Evolutionary conservation across 495 filamentous ascomycete genomes (phyloP).

Genomic region (Aspergillus cavernicola): DNA sequence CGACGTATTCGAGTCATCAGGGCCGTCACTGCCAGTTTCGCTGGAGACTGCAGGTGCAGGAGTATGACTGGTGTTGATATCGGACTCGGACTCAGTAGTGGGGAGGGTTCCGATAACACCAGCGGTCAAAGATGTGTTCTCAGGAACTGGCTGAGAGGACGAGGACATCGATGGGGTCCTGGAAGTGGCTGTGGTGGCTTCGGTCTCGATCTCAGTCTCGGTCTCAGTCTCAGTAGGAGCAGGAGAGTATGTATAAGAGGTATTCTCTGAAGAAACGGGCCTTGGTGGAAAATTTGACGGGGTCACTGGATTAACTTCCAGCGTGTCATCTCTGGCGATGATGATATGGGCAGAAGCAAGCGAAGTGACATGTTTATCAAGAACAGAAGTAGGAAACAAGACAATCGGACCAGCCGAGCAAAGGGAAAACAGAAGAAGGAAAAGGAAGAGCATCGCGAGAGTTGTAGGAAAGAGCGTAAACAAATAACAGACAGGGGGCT

Average conservation of each 20-base stretch:
- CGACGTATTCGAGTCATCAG: neutral
- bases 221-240: neutral
- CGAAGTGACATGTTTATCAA: neutral
- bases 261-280: neutral
- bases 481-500: neutral
- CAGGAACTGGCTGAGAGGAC: neutral
- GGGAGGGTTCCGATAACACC: neutral
- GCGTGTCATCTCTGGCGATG: constrained; percentile 1
- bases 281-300: neutral
- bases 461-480: neutral
- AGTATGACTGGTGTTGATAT: neutral
- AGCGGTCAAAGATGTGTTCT: neutral
- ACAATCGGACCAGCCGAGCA: constrained; percentile 39
- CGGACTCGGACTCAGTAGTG: neutral
- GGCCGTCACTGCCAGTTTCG: neutral
- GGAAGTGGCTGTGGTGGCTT: neutral
- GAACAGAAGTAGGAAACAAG: constrained; percentile 11
- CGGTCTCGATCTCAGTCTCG: neutral
- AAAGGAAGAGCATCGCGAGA: constrained; percentile 23
- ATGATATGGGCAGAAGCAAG: neutral
- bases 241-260: neutral
- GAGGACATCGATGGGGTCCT: neutral
- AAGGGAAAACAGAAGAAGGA: constrained; percentile 17
- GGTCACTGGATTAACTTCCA: constrained; percentile 23
- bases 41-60: neutral